Base-by-base conservation (phyloP, 305 asterid species). In the Plantago coronopus region DNA sequence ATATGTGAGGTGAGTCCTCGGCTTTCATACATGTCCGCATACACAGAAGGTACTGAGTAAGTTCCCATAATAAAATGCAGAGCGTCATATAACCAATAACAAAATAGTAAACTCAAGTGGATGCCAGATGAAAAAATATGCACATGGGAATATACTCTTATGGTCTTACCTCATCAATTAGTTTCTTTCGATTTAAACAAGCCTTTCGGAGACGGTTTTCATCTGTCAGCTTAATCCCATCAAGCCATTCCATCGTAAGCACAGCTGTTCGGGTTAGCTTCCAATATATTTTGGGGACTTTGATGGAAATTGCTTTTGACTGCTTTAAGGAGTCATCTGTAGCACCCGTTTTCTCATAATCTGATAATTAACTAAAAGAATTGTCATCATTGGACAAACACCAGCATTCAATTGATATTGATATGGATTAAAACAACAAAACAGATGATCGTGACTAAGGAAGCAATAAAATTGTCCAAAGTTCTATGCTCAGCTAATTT, bases 241-340 rank as follows among this genome's bases (percentile, higher is more conserved):
- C 97, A 58, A 89, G 65, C 99, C 99, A 93, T 73, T 85, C 97
- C 99, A 93, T 93, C 9, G 99, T 89, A 54, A 93, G 99, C 49
- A 93, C 99, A 59, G 83, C 91, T 71, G 78, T 78, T 62, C 95
- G 85, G 20, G 99, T 93, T 60, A 86, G 72, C 48, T 81, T 83
- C 97, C 99, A 89, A 65, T 93, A 93, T 80, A 93, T 82, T 69
- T 80, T 93, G 42, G 99, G 99, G 68, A 89, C 95, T 73, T 87
- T 89, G 74, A 93, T 69, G 59, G 79, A 78, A 54, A 65, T 76
- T 57, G 56, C 76, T 56, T 83, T 79, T 74, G 70, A 74, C 60
- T 54, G 59, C 53, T 50, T 62, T 40, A 17, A 55, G 59, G 66
- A 34, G 64, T 67, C 66, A 62, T 51, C 70, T 60, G 75, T 67